Conservation (phyloP, 192 early-diverging fungal genomes). For the Coemansia umbellata region DNA sequence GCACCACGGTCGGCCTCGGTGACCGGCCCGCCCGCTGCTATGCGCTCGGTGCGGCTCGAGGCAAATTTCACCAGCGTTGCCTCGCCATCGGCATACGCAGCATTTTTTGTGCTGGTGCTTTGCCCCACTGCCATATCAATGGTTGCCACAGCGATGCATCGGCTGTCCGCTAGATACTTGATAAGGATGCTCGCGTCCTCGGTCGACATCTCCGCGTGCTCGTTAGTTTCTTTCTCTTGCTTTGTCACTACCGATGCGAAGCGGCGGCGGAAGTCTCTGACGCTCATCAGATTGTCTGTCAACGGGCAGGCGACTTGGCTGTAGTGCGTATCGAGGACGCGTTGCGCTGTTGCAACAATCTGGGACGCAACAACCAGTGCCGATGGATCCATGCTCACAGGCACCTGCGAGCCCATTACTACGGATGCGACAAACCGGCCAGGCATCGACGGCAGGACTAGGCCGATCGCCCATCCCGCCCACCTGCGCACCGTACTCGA, state of each 20-base stretch:
- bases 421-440: slow-evolving; percentile 2
- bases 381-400: background rate
- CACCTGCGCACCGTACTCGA: slow-evolving; percentile 9
- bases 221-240: background rate
- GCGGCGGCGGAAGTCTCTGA: slow-evolving; percentile 17
- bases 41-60: background rate
- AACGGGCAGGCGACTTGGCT: slow-evolving; percentile 4
- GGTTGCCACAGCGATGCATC: slow-evolving; percentile 1
- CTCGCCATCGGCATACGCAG: background rate
- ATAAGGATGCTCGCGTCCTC: slow-evolving; percentile 17
- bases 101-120: background rate
- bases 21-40: slow-evolving; percentile 4
- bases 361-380: slow-evolving; percentile 3
- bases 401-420: background rate
- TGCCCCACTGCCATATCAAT: background rate
- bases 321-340: slow-evolving; percentile 21
- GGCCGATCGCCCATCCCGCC: slow-evolving; percentile 11
- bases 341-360: slow-evolving; percentile 1
- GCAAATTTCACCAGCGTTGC: slow-evolving; percentile 34
- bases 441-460: slow-evolving; percentile 5
- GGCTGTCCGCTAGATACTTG: slow-evolving; percentile 7
- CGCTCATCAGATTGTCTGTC: slow-evolving; percentile 26
- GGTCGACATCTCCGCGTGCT: background rate
- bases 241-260: background rate
- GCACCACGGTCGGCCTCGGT: slow-evolving; percentile 18